Evolutionary conservation across 768 basidiomycete genomes (phyloP).

Genomic region (Lentinula edodes): DNA sequence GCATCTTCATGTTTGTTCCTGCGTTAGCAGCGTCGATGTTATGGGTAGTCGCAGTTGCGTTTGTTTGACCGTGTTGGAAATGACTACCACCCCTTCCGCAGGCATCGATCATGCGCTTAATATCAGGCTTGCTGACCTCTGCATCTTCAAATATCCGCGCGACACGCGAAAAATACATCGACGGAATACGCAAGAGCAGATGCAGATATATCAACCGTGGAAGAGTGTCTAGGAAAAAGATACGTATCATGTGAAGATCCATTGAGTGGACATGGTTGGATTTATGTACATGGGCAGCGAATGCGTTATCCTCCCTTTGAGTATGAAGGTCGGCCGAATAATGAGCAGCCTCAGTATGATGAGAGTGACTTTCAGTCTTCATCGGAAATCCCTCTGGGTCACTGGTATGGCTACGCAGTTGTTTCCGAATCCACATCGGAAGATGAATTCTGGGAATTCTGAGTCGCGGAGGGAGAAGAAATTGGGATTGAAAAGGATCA

Average conservation of each 20-base stretch:
- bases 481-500: conserved; percentile 42
- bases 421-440: conserved; percentile 10
- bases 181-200: conserved; percentile 63
- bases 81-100: conserved; percentile 21
- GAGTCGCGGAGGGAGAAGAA: conserved; percentile 9
- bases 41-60: not conserved
- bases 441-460: not conserved
- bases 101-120: conserved; percentile 44
- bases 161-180: conserved; percentile 76
- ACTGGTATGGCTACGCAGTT: conserved; percentile 20
- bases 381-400: conserved; percentile 9
- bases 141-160: conserved; percentile 73
- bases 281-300: not conserved
- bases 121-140: conserved; percentile 70
- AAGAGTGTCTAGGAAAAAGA: conserved; percentile 32
- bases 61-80: not conserved
- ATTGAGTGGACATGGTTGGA: not conserved
- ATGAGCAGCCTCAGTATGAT: not conserved
- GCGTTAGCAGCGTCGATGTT: not conserved
- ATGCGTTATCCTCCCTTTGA: not conserved
- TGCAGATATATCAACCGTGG: conserved; percentile 33
- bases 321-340: not conserved
- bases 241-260: not conserved
- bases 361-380: not conserved
- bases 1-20: not conserved